phyloP scores from a whole-genome alignment of 139 green algal genomes.

The Picochlorum costavermella region DNA sequence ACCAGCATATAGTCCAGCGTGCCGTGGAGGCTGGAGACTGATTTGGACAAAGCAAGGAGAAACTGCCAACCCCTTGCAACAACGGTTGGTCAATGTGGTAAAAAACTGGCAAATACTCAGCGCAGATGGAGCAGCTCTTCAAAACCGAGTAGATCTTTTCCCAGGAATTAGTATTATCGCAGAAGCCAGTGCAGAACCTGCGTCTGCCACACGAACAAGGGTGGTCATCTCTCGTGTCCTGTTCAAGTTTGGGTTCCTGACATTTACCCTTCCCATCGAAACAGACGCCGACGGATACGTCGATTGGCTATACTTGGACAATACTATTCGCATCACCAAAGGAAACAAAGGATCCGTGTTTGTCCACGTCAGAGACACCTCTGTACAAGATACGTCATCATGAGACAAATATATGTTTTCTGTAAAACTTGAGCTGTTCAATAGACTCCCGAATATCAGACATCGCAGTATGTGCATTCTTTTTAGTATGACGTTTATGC shows the following conservation, averaged over 20 bases:
- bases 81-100: constrained; percentile 22
- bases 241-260: constrained; percentile 40
- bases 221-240: constrained; percentile 38
- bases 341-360: constrained; percentile 54
- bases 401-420: constrained; percentile 62
- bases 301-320: constrained; percentile 74
- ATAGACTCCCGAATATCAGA: constrained; percentile 83
- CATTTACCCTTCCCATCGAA: constrained; percentile 24
- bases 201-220: constrained; percentile 28
- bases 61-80: constrained; percentile 56
- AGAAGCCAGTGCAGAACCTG: constrained; percentile 31
- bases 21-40: constrained; percentile 56
- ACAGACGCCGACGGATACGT: constrained; percentile 48
- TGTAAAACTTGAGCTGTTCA: constrained; percentile 75
- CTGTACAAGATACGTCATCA: not conserved
- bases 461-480: constrained; percentile 72
- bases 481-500: constrained; percentile 51
- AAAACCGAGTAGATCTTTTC: constrained; percentile 58
- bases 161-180: constrained; percentile 38
- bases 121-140: constrained; percentile 24
- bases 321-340: constrained; percentile 51
- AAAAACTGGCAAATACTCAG: constrained; percentile 59
- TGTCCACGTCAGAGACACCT: constrained; percentile 23
- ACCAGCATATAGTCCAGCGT: constrained; percentile 34
- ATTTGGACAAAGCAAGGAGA: constrained; percentile 56